These are phyloP conservation scores for Exophiala aquamarina DNA, from an alignment of 2,329 filamentous ascomycete genomes.

Conservation along the genomic window DNA sequence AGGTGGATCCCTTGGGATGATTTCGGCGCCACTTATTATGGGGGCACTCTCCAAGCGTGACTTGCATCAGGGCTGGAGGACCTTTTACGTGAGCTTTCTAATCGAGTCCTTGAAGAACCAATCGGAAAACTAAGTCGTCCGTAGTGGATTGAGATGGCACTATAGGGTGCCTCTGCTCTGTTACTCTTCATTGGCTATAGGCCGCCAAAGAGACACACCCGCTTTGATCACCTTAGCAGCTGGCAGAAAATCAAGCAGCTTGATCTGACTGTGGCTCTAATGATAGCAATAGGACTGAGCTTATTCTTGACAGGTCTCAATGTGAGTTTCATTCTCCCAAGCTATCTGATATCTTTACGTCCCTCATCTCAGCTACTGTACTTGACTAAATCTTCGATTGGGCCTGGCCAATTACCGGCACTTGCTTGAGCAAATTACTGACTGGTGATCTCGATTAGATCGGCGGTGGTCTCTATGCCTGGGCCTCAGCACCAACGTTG, in stretches of 20 bases:
- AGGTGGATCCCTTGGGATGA: conserved; percentile 1
- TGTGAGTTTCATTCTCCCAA: too few species aligned
- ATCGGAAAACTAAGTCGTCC: neutral
- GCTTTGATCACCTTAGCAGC: neutral
- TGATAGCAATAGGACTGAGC: neutral
- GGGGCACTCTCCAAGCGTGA: conserved; percentile 3
- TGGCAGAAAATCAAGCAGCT: neutral
- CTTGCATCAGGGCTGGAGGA: conserved; percentile 3
- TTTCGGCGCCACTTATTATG: conserved; percentile 7
- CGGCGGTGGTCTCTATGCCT: conserved; percentile 14
- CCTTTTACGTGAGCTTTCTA: conserved; percentile 5
- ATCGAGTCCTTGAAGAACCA: neutral
- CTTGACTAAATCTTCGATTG: too few species aligned
- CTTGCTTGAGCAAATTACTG: too few species aligned
- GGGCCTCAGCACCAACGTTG: conserved; percentile 8
- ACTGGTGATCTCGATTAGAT: too few species aligned
- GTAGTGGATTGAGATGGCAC: conserved; percentile 11
- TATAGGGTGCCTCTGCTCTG: conserved; percentile 1
- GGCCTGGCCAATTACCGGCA: too few species aligned
- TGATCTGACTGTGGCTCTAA: neutral
- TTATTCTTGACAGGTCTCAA: neutral
- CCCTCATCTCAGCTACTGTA: too few species aligned
- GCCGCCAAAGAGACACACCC: neutral
- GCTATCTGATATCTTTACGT: too few species aligned
- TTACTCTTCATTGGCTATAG: neutral